Evolutionary conservation across 305 asterid species (phyloP).

Genomic region (Rubia balearica): DNA sequence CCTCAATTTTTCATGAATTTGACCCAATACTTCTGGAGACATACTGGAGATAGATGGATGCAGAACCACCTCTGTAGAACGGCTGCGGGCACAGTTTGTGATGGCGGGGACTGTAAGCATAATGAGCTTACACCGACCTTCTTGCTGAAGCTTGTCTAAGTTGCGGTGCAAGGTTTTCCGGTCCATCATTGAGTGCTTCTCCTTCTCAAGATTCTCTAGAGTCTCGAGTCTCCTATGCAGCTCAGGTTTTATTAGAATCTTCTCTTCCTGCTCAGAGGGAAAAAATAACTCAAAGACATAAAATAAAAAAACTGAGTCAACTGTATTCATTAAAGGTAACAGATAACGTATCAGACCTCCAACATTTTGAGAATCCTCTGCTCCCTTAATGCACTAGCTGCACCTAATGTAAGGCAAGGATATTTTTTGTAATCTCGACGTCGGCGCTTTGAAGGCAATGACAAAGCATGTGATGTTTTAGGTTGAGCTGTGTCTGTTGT

Average conservation of each 20-base stretch:
- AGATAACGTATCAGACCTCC: slow-evolving; percentile 51
- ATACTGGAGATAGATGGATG: slow-evolving; percentile 58
- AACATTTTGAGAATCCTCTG: slow-evolving; percentile 68
- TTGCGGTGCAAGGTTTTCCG: slow-evolving; percentile 67
- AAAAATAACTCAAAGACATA: slow-evolving; percentile 12
- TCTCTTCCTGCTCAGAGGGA: slow-evolving; percentile 79
- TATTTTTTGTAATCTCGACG: slow-evolving; percentile 42
- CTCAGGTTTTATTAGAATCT: slow-evolving; percentile 73
- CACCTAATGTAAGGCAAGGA: slow-evolving; percentile 52
- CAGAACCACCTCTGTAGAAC: slow-evolving; percentile 62
- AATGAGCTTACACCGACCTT: slow-evolving; percentile 78
- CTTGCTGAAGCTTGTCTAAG: slow-evolving; percentile 77
- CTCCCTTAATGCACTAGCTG: slow-evolving; percentile 60
- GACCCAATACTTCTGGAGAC: slow-evolving; percentile 53
- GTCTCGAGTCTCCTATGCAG: slow-evolving; percentile 69
- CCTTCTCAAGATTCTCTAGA: slow-evolving; percentile 62
- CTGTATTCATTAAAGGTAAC: slow-evolving; percentile 8
- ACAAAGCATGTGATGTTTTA: slow-evolving; percentile 30
- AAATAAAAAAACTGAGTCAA: slow-evolving; percentile 9
- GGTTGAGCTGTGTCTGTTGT: slow-evolving; percentile 22
- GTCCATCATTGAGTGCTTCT: slow-evolving; percentile 56
- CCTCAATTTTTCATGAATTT: slow-evolving; percentile 73
- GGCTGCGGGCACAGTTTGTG: slow-evolving; percentile 71
- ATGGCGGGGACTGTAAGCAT: slow-evolving; percentile 56
- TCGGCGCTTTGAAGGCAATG: slow-evolving; percentile 43